A percentile compares a stretch with the other conserved stretches of the same genome.
Evolutionary conservation across 2,329 filamentous ascomycete genomes (phyloP).

Genomic region (Trichoderma hamatum): DNA sequence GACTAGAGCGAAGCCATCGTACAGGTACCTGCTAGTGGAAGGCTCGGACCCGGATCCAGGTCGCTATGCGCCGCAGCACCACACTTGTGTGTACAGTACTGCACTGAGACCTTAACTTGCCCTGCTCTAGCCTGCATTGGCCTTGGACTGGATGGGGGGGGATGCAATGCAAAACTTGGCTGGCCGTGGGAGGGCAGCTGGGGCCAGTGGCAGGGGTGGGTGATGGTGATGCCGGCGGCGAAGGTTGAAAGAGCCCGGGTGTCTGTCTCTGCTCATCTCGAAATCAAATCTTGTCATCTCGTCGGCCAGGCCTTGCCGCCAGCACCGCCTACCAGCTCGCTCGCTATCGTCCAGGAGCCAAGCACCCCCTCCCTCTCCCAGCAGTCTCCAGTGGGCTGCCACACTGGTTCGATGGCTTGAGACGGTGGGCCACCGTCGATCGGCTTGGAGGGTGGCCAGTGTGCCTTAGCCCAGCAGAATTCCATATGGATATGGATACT

Average conservation of each 20-base stretch:
- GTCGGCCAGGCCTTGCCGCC: conserved; percentile 6
- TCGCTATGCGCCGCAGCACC: conserved; percentile 17
- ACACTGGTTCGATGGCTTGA: conserved; percentile 23
- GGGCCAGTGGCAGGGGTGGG: conserved; percentile 13
- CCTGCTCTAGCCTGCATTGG: conserved; percentile 18
- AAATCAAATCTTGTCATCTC: conserved; percentile 22
- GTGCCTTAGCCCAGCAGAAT: conserved; percentile 15
- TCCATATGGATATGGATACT: conserved; percentile 1
- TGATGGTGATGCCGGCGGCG: background rate
- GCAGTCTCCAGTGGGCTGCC: background rate
- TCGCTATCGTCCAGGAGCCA: background rate
- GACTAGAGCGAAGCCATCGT: conserved; percentile 17
- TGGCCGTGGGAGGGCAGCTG: background rate
- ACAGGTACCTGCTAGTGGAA: conserved; percentile 27
- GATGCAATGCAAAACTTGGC: conserved; percentile 13
- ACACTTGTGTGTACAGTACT: background rate
- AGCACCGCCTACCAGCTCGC: conserved; percentile 4
- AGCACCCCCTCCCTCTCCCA: background rate
- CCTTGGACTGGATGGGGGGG: conserved; percentile 1
- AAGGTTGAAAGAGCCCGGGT: background rate
- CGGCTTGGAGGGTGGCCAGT: conserved; percentile 25
- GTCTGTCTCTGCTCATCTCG: conserved; percentile 1
- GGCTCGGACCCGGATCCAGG: conserved; percentile 26
- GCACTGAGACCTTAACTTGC: conserved; percentile 25
- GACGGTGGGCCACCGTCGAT: conserved; percentile 28